These are phyloP conservation scores for Nannochloris sp. DNA, from an alignment of 139 green algal species.

Conservation along the genomic window DNA sequence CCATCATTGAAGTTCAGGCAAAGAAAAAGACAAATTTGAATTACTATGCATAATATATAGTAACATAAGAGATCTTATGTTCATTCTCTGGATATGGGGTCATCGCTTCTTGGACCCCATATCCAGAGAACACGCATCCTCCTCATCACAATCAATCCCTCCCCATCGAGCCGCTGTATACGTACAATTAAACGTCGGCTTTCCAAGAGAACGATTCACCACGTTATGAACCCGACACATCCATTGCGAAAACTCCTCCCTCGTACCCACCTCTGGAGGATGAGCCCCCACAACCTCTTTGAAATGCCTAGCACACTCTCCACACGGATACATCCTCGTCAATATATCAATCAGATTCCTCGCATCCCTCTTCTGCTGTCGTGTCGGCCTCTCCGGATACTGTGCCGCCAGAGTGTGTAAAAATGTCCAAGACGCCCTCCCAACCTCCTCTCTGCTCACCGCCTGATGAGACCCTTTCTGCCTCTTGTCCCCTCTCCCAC, in stretches of 20 bases:
- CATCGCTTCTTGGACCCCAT: neutral
- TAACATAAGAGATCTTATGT: neutral
- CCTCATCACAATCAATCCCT: constrained; percentile 45
- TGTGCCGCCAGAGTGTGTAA: constrained; percentile 89
- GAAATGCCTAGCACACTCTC: constrained; percentile 85
- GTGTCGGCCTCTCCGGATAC: constrained; percentile 72
- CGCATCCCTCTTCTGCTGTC: constrained; percentile 65
- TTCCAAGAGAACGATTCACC: constrained; percentile 70
- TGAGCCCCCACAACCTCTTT: constrained; percentile 51
- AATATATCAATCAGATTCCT: constrained; percentile 50
- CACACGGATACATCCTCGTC: constrained; percentile 87
- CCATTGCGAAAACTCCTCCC: constrained; percentile 59
- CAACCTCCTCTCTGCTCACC: constrained; percentile 63
- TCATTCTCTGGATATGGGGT: too few species aligned
- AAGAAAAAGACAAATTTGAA: constrained; percentile 98
- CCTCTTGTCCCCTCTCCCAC: neutral
- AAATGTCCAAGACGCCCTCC: constrained; percentile 81
- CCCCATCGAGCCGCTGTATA: constrained; percentile 61
- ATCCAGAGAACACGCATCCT: constrained; percentile 14
- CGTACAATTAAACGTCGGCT: constrained; percentile 79
- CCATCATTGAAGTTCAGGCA: constrained; percentile 92
- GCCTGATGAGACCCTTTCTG: neutral
- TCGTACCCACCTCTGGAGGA: constrained; percentile 14
- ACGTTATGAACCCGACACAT: constrained; percentile 81
- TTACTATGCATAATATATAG: constrained; percentile 71